phyloP scores from a whole-genome alignment of 1,139 yeast genomes.

The Yamadazyma sp. region DNA sequence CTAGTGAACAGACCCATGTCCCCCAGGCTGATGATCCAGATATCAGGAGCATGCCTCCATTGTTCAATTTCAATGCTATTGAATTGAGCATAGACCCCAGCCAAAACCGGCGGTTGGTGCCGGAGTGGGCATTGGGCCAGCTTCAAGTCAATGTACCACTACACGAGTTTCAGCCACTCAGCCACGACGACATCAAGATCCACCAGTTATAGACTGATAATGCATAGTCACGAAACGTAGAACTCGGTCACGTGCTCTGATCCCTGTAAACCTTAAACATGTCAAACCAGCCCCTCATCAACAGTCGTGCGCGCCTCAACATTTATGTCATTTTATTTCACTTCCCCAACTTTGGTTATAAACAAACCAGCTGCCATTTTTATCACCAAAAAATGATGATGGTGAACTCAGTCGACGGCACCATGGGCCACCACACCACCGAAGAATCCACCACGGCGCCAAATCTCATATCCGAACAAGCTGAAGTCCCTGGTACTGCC shows the following conservation, averaged over 20 bases:
- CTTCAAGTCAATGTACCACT: constrained; percentile 15
- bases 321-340: constrained; percentile 2
- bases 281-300: too few species aligned
- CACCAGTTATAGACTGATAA: constrained; percentile 9
- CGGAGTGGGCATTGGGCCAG: constrained; percentile 33
- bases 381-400: not conserved
- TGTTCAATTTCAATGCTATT: constrained; percentile 51
- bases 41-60: constrained; percentile 41
- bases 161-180: constrained; percentile 15
- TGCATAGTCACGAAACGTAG: too few species aligned
- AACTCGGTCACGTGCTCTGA: too few species aligned
- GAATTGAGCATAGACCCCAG: constrained; percentile 44
- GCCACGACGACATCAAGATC: constrained; percentile 15
- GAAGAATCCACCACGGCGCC: not conserved
- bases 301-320: constrained; percentile 3
- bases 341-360: constrained; percentile 4
- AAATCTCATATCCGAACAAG: constrained; percentile 7
- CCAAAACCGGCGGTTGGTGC: constrained; percentile 37
- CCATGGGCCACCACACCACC: constrained; percentile 1
- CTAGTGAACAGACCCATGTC: constrained; percentile 25
- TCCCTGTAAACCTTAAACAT: not conserved
- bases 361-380: not conserved
- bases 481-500: constrained; percentile 28
- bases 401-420: not conserved
- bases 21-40: constrained; percentile 31